These are phyloP conservation scores for Termitomyces sp. DNA, from an alignment of 768 basidiomycete species.

Conservation along the genomic window DNA sequence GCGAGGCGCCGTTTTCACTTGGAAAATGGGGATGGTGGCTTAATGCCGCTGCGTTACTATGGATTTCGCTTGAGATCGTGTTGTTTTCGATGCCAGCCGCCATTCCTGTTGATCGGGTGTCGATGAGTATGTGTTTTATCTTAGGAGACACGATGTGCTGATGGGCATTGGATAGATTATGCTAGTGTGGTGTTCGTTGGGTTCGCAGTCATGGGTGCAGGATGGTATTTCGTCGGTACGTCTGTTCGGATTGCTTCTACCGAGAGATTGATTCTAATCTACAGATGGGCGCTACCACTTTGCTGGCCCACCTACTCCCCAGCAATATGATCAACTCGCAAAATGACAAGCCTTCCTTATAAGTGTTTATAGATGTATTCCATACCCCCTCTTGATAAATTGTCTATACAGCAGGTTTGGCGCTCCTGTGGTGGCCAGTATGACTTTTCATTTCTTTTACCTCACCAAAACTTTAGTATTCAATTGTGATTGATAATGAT, in stretches of 20 bases:
- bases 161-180: slow-evolving; percentile 40
- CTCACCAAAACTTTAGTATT: too few species aligned
- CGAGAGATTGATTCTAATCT: not conserved
- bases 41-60: slow-evolving; percentile 50
- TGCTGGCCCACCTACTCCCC: slow-evolving; percentile 35
- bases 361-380: too few species aligned
- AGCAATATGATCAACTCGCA: not conserved
- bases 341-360: not conserved
- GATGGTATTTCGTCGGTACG: slow-evolving; percentile 58
- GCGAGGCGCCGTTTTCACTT: slow-evolving; percentile 44
- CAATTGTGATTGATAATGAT: too few species aligned
- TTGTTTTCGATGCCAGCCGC: slow-evolving; percentile 66
- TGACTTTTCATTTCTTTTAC: too few species aligned
- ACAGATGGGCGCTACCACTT: slow-evolving; percentile 40
- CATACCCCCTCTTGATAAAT: too few species aligned
- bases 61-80: slow-evolving; percentile 56
- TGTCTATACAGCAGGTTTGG: not conserved
- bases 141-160: not conserved
- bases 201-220: slow-evolving; percentile 49
- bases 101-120: slow-evolving; percentile 41
- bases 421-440: too few species aligned
- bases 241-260: slow-evolving; percentile 5
- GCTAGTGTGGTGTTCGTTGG: slow-evolving; percentile 65
- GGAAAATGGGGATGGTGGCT: slow-evolving; percentile 39
- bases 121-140: not conserved